Conservation (phyloP, 2,329 filamentous ascomycete genomes). For the Byssochlamys sp. region DNA sequence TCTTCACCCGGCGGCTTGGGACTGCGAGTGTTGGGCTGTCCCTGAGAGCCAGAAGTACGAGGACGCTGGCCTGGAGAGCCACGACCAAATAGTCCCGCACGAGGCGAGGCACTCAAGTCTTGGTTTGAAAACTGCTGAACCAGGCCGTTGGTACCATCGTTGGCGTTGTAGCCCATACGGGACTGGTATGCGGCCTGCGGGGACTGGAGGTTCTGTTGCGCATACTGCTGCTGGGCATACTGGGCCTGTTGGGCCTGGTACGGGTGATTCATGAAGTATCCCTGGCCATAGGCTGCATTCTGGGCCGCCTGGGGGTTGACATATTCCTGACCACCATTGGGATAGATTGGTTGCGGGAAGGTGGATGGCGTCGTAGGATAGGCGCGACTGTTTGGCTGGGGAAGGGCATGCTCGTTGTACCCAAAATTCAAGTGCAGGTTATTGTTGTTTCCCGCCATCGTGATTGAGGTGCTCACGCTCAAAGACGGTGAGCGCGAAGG, state of each 20-base stretch:
- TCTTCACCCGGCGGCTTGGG: constrained; percentile 49
- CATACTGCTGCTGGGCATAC: constrained; percentile 42
- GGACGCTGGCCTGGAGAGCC: constrained; percentile 66
- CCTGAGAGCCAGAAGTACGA: constrained; percentile 66
- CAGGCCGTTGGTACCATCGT: constrained; percentile 80
- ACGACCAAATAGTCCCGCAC: constrained; percentile 59
- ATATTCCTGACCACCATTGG: constrained; percentile 52
- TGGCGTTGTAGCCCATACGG: constrained; percentile 46
- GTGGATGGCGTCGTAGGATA: constrained; percentile 89
- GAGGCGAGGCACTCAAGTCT: constrained; percentile 67
- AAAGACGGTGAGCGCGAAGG: constrained; percentile 3
- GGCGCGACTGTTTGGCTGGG: constrained; percentile 54
- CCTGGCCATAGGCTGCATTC: constrained; percentile 33
- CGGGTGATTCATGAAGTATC: constrained; percentile 56
- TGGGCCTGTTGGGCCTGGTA: constrained; percentile 48
- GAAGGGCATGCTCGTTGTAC: constrained; percentile 55
- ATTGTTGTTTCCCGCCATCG: constrained; percentile 54
- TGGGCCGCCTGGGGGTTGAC: constrained; percentile 38
- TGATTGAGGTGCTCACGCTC: constrained; percentile 40
- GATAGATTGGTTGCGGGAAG: constrained; percentile 82
- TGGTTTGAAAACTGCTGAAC: constrained; percentile 96
- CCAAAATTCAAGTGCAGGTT: constrained; percentile 40
- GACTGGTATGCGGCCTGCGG: constrained; percentile 47
- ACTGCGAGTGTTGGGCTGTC: constrained; percentile 51
- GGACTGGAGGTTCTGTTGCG: constrained; percentile 45